Conservation (phyloP, 805 yeast species). For the Scheffersomyces lignosus region DNA sequence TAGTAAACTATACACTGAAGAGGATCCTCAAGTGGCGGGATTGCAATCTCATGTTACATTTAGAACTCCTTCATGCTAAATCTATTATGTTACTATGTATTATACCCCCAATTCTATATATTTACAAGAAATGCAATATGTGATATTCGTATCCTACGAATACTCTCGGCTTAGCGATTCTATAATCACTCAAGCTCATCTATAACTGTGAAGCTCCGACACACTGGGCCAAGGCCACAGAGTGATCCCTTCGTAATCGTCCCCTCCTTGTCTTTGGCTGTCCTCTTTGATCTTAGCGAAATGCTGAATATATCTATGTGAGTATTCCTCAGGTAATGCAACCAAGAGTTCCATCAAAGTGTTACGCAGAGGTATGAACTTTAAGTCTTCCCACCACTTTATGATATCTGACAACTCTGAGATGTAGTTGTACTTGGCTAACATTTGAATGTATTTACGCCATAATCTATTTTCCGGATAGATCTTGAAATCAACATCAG, state of each 20-base stretch:
- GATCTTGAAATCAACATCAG: slow-evolving; percentile 15
- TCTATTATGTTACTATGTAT: too few relatives aligned
- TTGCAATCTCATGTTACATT: too few relatives aligned
- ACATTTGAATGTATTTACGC: slow-evolving; percentile 51
- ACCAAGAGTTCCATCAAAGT: slow-evolving; percentile 41
- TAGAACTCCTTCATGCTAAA: too few relatives aligned
- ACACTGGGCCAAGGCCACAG: slow-evolving; percentile 38
- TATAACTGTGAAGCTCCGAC: slow-evolving; percentile 14
- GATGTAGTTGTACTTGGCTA: slow-evolving; percentile 47
- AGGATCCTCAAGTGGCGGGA: too few relatives aligned
- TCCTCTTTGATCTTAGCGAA: slow-evolving; percentile 19
- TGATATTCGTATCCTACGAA: too few relatives aligned
- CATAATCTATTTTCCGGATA: slow-evolving; percentile 51
- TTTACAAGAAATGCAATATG: too few relatives aligned
- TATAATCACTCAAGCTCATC: too few relatives aligned
- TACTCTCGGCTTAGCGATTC: too few relatives aligned
- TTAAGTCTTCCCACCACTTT: slow-evolving; percentile 53
- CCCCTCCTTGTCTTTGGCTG: too few relatives aligned
- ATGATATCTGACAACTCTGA: slow-evolving; percentile 52
- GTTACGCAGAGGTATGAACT: slow-evolving; percentile 40
- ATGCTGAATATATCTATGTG: slow-evolving; percentile 40
- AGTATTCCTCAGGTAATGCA: slow-evolving; percentile 36
- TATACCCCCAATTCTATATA: too few relatives aligned
- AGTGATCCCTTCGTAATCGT: slow-evolving; percentile 1
- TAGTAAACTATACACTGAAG: too few relatives aligned